These are phyloP conservation scores for Botryotinia narcissicola DNA, from an alignment of 2,329 filamentous ascomycete species.

Conservation along the genomic window DNA sequence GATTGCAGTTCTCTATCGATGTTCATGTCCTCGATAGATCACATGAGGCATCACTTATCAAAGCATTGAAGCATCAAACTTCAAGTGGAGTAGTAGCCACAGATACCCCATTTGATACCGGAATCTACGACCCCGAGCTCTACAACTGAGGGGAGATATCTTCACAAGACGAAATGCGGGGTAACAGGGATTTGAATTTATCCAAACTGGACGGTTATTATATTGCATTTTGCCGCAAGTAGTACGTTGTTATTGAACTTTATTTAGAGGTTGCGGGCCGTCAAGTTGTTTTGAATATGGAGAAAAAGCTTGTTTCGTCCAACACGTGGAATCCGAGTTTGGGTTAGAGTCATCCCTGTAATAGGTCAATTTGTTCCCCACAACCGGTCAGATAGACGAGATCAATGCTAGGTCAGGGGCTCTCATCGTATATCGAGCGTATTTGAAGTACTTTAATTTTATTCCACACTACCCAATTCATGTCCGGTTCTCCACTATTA, in stretches of 20 bases:
- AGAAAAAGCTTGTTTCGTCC: conserved; percentile 13
- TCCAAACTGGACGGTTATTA: neutral
- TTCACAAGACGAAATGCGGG: conserved; percentile 13
- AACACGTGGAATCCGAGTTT: neutral
- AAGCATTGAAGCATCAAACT: neutral
- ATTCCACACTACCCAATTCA: neutral
- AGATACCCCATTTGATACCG: neutral
- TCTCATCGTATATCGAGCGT: neutral
- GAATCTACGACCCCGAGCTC: neutral
- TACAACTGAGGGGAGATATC: neutral
- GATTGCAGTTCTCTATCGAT: neutral
- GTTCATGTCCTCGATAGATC: neutral
- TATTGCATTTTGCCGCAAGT: neutral
- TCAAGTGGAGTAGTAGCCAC: conserved; percentile 10
- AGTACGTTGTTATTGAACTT: neutral
- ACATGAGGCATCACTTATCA: neutral
- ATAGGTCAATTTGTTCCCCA: neutral
- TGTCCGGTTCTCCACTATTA: conserved; percentile 6
- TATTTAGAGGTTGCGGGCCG: conserved; percentile 1
- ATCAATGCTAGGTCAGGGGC: neutral
- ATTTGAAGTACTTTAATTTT: conserved; percentile 1
- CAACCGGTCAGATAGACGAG: conserved; percentile 7
- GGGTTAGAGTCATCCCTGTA: neutral
- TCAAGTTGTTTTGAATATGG: neutral
- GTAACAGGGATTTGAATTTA: conserved; percentile 13